Base-by-base conservation (phyloP, 257 asterid species). In the Solanum microdontum region DNA sequence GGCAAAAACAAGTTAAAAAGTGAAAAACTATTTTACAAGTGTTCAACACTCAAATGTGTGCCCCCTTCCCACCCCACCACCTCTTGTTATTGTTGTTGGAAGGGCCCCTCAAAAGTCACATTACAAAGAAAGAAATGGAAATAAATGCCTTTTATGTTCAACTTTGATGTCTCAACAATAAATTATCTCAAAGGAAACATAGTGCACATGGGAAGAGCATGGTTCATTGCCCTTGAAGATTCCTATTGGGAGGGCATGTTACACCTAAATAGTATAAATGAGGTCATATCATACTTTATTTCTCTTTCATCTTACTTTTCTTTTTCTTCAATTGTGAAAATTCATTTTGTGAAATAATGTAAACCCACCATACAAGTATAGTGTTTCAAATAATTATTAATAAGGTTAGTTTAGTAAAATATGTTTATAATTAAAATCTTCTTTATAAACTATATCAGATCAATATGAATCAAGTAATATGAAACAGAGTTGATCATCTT, bases 161-260 rank as follows among this genome's bases (percentile, higher is more conserved):
- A 90, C 84, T 83, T 83, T 86, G 86, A 82, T 88, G 91, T 86
- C 70, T 88, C 80, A 51, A 75, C 89, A 88, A 90, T 90, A 89
- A 90, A 90, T 92, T 89, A 90, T 93, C 89, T 48, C 30, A 75
- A 68, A 73, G 32, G 84, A 88, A 88, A 91, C 93, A 88, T 83
- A 92, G 33, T 74, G 92, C 92, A 90, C 94, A 90, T 93, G 94
- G 92, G 45, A 73, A 36, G 86, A 88, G 87, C 83, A 87, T 79
- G 90, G 62, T 88, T 86, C 87, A 75, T 43, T 88, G 87, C 85
- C 87, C 91, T 88, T 70, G 83, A 86, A 85, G 89, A 89, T 89
- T 86, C 94, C 90, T 48, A 48, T 48, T 48, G 66, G 39, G 69
- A 80, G 69, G 72, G 72, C 70, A 70, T 86, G 87, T 74, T 70